Base-by-base conservation (phyloP, 345 rosid species). In the Gossypium australe region DNA sequence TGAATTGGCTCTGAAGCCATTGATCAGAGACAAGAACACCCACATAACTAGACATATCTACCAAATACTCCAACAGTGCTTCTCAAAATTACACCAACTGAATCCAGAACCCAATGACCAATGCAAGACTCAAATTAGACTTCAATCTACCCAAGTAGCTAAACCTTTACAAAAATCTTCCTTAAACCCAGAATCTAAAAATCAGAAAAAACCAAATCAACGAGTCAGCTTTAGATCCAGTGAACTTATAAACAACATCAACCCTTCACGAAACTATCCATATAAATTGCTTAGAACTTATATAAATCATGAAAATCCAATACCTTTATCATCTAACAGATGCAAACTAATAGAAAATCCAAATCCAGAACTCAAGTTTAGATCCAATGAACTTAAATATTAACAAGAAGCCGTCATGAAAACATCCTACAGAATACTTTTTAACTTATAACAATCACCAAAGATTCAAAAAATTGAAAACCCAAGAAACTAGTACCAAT, bases 21-120 rank as follows among this genome's bases (percentile, higher is more conserved):
- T 87, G 92, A 84, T 94, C 98, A 1, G 97, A 88, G 62, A 90
- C 86, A n/a, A 83, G 78, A 80, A 92, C 90, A 61, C 94, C 94
- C 41, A 76, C 80, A 38, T 75, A 88, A 73, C 91, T 84, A 27
- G 98, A 89, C 98, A 94, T 94, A 75, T 81, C 84, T 67, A 70
- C 68, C 24, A 55, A 80, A 53, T 66, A 11, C 51, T 70, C 75
- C 62, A 71, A 45, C 76, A 25, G 24, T 70, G 70, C 75, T 76
- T 51, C 22, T 51, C 72, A 52, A 38, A 62, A 62, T 64, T 73
- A 70, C 29, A 68, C 75, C 76, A 17, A 27, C 29, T 11, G 76
- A 78, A 76, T 45, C 76, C 77, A 70, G 73, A 75, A 55, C 60
- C 79, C 75, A 69, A 73, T 79, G 64, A 61, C 75, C 78, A 83